Percentiles rank a stretch among this genome's conserved stretches.
phyloP scores from a whole-genome alignment of 1,139 yeast species.

The Nakaseomyces nivariensis region DNA sequence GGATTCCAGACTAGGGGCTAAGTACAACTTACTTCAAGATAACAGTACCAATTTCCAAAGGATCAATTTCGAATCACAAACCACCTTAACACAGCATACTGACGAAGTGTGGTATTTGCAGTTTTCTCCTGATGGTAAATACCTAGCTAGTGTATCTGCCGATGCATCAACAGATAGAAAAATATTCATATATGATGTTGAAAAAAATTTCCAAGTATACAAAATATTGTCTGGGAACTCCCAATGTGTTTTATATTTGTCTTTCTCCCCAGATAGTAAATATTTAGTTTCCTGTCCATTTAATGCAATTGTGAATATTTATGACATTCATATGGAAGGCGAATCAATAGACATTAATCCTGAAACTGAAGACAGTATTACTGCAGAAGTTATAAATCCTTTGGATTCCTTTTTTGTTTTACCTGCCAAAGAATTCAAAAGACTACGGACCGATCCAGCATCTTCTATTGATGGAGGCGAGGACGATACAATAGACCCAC shows the following conservation, averaged over 20 bases:
- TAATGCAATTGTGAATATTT: slow-evolving; percentile 57
- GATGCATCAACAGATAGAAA: slow-evolving; percentile 40
- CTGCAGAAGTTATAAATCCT: slow-evolving; percentile 19
- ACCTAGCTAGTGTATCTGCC: slow-evolving; percentile 65
- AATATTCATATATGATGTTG: slow-evolving; percentile 58
- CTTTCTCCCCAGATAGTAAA: slow-evolving; percentile 66
- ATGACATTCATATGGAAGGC: slow-evolving; percentile 43
- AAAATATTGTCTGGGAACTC: slow-evolving; percentile 38
- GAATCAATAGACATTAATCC: slow-evolving; percentile 15
- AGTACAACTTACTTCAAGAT: slow-evolving; percentile 23
- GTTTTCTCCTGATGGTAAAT: slow-evolving; percentile 70
- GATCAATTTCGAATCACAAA: slow-evolving; percentile 24
- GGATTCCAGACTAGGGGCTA: background rate
- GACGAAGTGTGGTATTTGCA: slow-evolving; percentile 81
- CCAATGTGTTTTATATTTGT: slow-evolving; percentile 55
- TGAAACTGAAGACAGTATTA: slow-evolving; percentile 7
- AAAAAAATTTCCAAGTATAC: slow-evolving; percentile 40
- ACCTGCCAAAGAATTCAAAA: slow-evolving; percentile 3
- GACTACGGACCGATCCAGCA: slow-evolving; percentile 15
- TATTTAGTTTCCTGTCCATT: slow-evolving; percentile 57
- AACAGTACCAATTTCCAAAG: slow-evolving; percentile 18
- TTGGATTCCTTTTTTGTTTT: slow-evolving; percentile 19
- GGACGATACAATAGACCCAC: background rate
- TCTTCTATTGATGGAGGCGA: background rate
- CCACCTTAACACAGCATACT: slow-evolving; percentile 42